These are phyloP conservation scores for Exserohilum rostratum DNA, from an alignment of 2,329 filamentous ascomycete genomes.

Conservation along the genomic window DNA sequence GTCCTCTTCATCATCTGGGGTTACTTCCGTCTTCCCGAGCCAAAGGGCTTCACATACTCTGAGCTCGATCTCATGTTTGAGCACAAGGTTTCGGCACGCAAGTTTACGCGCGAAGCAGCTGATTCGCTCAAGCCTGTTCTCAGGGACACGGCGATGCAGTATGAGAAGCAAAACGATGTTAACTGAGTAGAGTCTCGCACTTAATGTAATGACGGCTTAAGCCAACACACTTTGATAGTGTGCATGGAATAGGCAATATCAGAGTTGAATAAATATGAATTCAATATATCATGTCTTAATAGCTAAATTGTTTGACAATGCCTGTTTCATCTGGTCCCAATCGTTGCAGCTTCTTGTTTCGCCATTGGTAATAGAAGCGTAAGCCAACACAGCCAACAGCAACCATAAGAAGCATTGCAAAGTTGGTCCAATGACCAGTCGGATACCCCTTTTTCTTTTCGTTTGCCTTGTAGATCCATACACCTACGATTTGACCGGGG, in stretches of 20 bases:
- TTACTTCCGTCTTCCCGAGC: constrained; percentile 32
- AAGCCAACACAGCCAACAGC: constrained; percentile 10
- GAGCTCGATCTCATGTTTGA: constrained; percentile 33
- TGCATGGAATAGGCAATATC: background rate
- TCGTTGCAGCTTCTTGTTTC: constrained; percentile 5
- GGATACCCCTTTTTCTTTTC: constrained; percentile 68
- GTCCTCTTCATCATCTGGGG: constrained; percentile 28
- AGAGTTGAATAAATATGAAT: no score
- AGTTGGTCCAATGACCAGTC: constrained; percentile 66
- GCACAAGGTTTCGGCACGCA: constrained; percentile 31
- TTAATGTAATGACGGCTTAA: constrained; percentile 1
- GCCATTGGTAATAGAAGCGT: constrained; percentile 11
- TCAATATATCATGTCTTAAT: background rate
- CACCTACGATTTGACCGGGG: constrained; percentile 72
- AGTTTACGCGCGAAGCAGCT: constrained; percentile 29
- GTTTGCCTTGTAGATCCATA: constrained; percentile 74
- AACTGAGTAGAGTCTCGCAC: constrained; percentile 25
- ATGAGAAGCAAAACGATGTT: constrained; percentile 24
- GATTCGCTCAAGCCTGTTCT: constrained; percentile 26
- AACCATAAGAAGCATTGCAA: constrained; percentile 13
- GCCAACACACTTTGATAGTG: background rate
- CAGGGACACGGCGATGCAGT: constrained; percentile 21
- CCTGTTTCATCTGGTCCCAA: background rate
- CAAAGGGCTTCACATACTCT: constrained; percentile 28
- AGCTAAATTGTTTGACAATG: constrained; percentile 7